Evolutionary conservation across 169 alveolate genomes (phyloP).

Genomic region (Cryptosporidium xiaoi): DNA sequence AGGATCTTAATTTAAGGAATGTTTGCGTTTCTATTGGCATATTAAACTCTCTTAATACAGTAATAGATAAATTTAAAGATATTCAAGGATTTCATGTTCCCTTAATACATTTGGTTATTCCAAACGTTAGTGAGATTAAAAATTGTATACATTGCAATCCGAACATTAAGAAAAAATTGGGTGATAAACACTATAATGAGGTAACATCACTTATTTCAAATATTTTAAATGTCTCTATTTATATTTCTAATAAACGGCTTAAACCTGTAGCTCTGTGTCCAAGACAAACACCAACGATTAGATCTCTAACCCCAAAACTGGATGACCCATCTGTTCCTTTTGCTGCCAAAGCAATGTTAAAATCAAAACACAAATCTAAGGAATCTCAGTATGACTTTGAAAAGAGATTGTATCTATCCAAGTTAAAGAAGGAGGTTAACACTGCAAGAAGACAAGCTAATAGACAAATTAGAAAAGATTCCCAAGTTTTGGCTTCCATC

Average conservation of each 20-base stretch:
- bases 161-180: neutral
- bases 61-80: conserved; percentile 7
- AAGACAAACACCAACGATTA: conserved; percentile 55
- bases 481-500: conserved; percentile 33
- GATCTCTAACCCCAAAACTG: conserved; percentile 34
- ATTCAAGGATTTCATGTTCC: conserved; percentile 33
- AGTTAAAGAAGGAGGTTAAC: conserved; percentile 49
- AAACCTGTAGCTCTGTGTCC: conserved; percentile 47
- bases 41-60: conserved; percentile 28
- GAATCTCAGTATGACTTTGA: conserved; percentile 60
- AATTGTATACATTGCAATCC: neutral
- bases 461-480: conserved; percentile 67
- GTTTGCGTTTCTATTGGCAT: conserved; percentile 10
- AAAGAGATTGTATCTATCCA: conserved; percentile 36
- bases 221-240: neutral
- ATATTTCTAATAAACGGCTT: conserved; percentile 11
- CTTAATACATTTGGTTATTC: conserved; percentile 11
- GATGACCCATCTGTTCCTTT: conserved; percentile 72
- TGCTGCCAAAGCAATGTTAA: conserved; percentile 62
- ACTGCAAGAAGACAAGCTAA: conserved; percentile 71
- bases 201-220: conserved; percentile 1
- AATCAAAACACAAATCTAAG: conserved; percentile 15
- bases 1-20: neutral
- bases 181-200: neutral
- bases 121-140: neutral